phyloP scores from a whole-genome alignment of 2,329 filamentous ascomycete genomes.

The Metarhizium brunneum region DNA sequence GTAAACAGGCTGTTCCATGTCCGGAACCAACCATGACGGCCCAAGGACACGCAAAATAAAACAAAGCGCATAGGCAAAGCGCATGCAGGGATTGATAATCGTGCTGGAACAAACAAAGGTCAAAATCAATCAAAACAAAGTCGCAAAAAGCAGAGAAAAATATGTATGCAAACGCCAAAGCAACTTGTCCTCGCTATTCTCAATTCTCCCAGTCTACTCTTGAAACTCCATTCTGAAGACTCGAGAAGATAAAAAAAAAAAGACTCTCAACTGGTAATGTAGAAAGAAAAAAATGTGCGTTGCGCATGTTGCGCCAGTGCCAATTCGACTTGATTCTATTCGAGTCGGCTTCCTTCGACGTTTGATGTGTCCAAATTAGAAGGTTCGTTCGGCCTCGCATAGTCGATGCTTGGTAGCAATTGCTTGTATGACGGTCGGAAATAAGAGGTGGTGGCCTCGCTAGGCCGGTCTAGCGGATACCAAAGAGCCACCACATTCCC shows the following conservation, averaged over 20 bases:
- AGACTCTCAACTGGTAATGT: not conserved
- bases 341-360: not conserved
- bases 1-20: not conserved
- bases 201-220: conserved; percentile 2
- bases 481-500: not conserved
- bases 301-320: not conserved
- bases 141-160: not conserved
- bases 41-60: not conserved
- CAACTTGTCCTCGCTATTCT: conserved; percentile 2
- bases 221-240: conserved; percentile 6
- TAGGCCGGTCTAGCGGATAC: not conserved
- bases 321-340: not conserved
- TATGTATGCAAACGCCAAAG: conserved; percentile 10
- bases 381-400: not conserved
- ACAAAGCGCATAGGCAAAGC: not conserved
- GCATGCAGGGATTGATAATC: not conserved
- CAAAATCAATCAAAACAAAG: not conserved
- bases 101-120: not conserved
- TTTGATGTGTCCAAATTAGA: not conserved
- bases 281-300: not conserved
- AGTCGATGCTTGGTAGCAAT: not conserved
- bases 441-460: not conserved
- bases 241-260: not conserved
- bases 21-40: not conserved
- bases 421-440: not conserved